Percentiles rank a stretch among this genome's conserved stretches.
Evolutionary conservation across 805 yeast genomes (phyloP).

Genomic region (Jamesozyma lodderae): DNA sequence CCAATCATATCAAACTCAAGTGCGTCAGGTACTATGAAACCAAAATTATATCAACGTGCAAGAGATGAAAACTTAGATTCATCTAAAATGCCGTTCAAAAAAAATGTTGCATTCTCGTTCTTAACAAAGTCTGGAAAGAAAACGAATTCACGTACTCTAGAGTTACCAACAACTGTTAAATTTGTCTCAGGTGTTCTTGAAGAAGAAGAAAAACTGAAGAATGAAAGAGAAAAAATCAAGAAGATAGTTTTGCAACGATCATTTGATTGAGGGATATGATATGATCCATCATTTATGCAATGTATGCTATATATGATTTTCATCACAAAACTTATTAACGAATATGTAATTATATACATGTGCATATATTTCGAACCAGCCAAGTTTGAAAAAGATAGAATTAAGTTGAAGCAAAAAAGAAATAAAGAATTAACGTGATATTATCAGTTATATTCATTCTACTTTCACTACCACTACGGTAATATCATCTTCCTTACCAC

Average conservation of each 20-base stretch:
- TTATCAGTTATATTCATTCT: conserved; percentile 12
- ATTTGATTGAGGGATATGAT: conserved; percentile 23
- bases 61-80: not conserved
- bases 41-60: not conserved
- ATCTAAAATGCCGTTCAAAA: conserved; percentile 3
- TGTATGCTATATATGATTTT: too few species aligned
- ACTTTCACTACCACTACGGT: conserved; percentile 72
- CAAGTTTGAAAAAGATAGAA: too few species aligned
- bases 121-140: conserved; percentile 47
- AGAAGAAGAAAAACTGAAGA: conserved; percentile 41
- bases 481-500: conserved; percentile 95
- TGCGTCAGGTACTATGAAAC: not conserved
- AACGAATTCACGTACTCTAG: conserved; percentile 36
- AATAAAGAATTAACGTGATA: not conserved
- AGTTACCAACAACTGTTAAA: conserved; percentile 44
- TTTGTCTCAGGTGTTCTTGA: conserved; percentile 45
- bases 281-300: not conserved
- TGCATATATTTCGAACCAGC: not conserved
- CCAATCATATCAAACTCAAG: conserved; percentile 14
- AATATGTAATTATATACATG: not conserved
- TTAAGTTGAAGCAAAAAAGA: too few species aligned
- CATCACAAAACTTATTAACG: too few species aligned
- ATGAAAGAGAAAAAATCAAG: conserved; percentile 50
- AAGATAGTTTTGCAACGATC: conserved; percentile 39
- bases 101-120: conserved; percentile 41